Evolutionary conservation across 495 filamentous ascomycete genomes (phyloP).

Genomic region (Oidiodendron maius): DNA sequence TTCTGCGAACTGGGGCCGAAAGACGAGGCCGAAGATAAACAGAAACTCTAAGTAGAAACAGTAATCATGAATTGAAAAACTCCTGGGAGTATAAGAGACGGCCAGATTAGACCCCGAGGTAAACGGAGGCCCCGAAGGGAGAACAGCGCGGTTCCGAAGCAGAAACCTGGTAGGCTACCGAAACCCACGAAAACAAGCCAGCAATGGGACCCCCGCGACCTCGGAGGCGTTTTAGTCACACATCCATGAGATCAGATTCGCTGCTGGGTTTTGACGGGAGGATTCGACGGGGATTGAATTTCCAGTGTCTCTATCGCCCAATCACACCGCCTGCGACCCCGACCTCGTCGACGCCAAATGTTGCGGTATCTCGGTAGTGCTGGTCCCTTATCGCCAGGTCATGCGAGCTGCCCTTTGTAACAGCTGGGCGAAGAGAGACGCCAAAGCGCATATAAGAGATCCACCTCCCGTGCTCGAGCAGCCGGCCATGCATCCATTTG

Average conservation of each 20-base stretch:
- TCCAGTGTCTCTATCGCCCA: background rate
- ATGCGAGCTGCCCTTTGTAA: background rate
- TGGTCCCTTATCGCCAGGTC: background rate
- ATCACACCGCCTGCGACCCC: background rate
- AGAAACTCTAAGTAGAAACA: constrained; percentile 16
- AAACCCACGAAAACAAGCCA: no score
- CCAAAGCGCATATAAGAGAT: background rate
- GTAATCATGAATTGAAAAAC: background rate
- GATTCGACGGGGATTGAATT: background rate
- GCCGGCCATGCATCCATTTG: background rate
- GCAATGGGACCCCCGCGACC: no score
- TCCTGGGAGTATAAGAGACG: no score
- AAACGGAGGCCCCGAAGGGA: no score
- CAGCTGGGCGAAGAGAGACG: background rate
- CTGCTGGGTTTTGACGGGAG: background rate
- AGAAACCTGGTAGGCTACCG: no score
- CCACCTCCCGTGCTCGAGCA: background rate
- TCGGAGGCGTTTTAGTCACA: background rate
- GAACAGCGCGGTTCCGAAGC: no score
- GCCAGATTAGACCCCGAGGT: no score
- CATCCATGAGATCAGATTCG: background rate
- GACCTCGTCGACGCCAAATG: no score
- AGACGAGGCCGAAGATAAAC: constrained; percentile 16
- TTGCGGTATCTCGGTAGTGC: background rate
- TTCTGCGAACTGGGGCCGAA: constrained; percentile 78